Conservation (phyloP, 768 basidiomycete genomes). For the Rossbeevera mucosa region DNA sequence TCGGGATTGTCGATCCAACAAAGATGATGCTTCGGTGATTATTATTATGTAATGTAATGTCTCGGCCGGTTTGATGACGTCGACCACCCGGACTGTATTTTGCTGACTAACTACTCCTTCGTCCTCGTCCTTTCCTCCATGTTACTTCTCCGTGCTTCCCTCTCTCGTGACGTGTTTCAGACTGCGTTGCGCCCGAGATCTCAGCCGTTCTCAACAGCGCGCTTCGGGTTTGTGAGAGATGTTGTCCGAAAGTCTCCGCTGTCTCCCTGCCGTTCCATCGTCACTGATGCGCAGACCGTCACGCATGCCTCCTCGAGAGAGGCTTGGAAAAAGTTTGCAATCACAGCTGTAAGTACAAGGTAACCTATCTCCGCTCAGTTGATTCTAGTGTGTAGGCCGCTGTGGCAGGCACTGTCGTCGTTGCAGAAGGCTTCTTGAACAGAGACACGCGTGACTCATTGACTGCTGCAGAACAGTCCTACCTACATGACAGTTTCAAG, state of each 20-base stretch:
- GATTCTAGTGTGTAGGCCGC: constrained; percentile 44
- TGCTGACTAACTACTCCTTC: constrained; percentile 13
- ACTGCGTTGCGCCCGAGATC: constrained; percentile 15
- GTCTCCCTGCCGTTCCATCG: constrained; percentile 41
- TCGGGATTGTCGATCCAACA: constrained; percentile 62
- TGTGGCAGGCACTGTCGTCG: constrained; percentile 65
- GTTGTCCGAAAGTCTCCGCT: constrained; percentile 27
- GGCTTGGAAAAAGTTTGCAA: constrained; percentile 46
- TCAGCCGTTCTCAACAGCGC: constrained; percentile 19
- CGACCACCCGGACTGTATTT: background rate
- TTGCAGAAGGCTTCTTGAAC: constrained; percentile 64
- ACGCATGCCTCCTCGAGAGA: constrained; percentile 37
- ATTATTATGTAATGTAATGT: constrained; percentile 3
- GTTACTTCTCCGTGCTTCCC: constrained; percentile 8
- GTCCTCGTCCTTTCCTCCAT: constrained; percentile 10
- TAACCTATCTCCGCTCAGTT: background rate
- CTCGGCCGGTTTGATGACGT: constrained; percentile 11
- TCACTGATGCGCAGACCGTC: constrained; percentile 42
- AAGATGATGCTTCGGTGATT: constrained; percentile 29
- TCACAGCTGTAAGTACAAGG: constrained; percentile 45
- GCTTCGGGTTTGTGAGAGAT: constrained; percentile 17
- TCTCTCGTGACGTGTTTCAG: constrained; percentile 21
- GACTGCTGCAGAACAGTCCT: constrained; percentile 55
- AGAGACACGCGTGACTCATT: constrained; percentile 73
- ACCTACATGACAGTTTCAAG: constrained; percentile 74